Conservation (phyloP, 768 basidiomycete species). For the Coprinopsis sp. region DNA sequence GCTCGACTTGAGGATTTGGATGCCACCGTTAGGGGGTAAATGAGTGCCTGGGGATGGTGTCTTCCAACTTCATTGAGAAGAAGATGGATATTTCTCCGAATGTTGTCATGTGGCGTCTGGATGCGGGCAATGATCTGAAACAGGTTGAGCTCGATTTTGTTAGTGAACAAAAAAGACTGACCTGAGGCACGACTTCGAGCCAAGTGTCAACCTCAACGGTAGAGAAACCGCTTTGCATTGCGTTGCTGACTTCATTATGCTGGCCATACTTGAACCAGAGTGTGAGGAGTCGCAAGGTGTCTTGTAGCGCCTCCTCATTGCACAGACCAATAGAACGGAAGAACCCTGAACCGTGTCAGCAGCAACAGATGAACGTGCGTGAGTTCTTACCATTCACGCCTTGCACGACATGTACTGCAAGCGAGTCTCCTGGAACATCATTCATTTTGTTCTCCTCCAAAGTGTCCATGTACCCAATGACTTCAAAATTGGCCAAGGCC, state of each 20-base stretch:
- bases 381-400: slow-evolving; percentile 72
- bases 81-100: slow-evolving; percentile 84
- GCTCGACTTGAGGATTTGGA: slow-evolving; percentile 88
- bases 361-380: slow-evolving; percentile 1
- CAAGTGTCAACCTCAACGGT: slow-evolving; percentile 95
- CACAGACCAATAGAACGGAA: slow-evolving; percentile 91
- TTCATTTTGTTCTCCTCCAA: slow-evolving; percentile 50
- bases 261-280: slow-evolving; percentile 98
- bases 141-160: neutral
- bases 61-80: slow-evolving; percentile 90
- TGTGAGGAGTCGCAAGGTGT: slow-evolving; percentile 87
- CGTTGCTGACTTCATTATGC: slow-evolving; percentile 83
- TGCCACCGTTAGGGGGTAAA: slow-evolving; percentile 94
- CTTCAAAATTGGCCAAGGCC: slow-evolving; percentile 95
- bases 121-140: slow-evolving; percentile 94
- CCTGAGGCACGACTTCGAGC: slow-evolving; percentile 98
- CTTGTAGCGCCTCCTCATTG: slow-evolving; percentile 88
- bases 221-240: slow-evolving; percentile 82
- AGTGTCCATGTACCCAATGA: slow-evolving; percentile 76
- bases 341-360: slow-evolving; percentile 56
- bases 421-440: slow-evolving; percentile 55
- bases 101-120: slow-evolving; percentile 85
- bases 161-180: slow-evolving; percentile 36
- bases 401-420: slow-evolving; percentile 84
- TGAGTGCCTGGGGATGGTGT: slow-evolving; percentile 94